Base-by-base conservation (phyloP, 768 basidiomycete species). In the Jaapia argillacea region DNA sequence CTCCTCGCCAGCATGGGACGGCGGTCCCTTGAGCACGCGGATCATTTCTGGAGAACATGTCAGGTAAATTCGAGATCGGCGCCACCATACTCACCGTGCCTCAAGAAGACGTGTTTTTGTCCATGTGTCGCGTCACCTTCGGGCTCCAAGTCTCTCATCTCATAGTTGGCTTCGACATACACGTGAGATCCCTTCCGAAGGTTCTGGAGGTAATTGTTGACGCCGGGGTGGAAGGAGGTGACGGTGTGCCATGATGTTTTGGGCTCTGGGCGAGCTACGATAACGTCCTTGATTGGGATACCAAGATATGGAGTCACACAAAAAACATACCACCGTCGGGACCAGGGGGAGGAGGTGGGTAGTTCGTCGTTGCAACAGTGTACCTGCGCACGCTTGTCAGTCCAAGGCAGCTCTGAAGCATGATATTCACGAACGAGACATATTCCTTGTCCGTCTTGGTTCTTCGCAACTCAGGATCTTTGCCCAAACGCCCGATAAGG, bases 391-490 rank as follows among this genome's bases (percentile, higher is more conserved):
- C 3, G 28, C 2, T 16, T 6, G 33, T 24, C 23, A n/a, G 21
- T n/a, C 33, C 26, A 45, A 33, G 35, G 31, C 36, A 16, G 18
- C 20, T 24, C 14, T 27, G 6, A 2, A 36, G 47, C 5, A n/a
- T 18, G 45, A 33, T 46, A 18, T 41, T 27, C 4, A 70, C 82
- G 40, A 53, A 89, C 87, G 71, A 60, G 33, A 88, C 67, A 50
- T 77, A 93, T 73, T 89, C 85, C 57, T 78, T 85, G 44, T 88
- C 81, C 45, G 67, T 76, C 62, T 73, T 85, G 2, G 85, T 82
- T 22, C 64, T 64, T 43, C 78, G 76, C 36, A 75, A 55, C 54
- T 87, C 84, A 31, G 90, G 87, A 37, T 83, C 81, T 55, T 57
- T 79, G 16, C 72, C 74, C 36, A 93, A 62, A 37, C 75, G 75